These are phyloP conservation scores for Leucocoprinus sp. DNA, from an alignment of 768 basidiomycete species.

Conservation along the genomic window DNA sequence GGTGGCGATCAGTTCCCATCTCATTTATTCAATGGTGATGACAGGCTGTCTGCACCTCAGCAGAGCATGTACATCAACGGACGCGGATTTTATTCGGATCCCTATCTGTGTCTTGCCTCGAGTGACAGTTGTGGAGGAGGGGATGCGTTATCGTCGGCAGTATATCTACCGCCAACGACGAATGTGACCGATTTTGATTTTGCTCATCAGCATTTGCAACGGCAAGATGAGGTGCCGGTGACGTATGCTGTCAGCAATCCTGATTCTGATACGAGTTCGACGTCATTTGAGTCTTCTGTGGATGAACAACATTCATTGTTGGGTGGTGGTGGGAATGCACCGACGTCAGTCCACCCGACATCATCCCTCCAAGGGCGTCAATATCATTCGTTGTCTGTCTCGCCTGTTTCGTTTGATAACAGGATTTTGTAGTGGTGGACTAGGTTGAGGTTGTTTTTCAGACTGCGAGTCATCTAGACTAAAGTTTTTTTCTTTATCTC, in stretches of 20 bases:
- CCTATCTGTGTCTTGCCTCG: slow-evolving; percentile 16
- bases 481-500: background rate
- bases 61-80: slow-evolving; percentile 21
- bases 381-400: background rate
- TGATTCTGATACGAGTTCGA: slow-evolving; percentile 9
- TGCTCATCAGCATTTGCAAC: background rate
- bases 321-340: slow-evolving; percentile 1
- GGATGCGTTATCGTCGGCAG: slow-evolving; percentile 5
- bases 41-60: slow-evolving; percentile 17
- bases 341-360: background rate
- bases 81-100: slow-evolving; percentile 13
- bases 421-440: slow-evolving; percentile 7
- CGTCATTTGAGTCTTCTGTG: slow-evolving; percentile 7
- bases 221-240: background rate
- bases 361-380: background rate
- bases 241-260: slow-evolving; percentile 17
- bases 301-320: background rate
- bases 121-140: slow-evolving; percentile 9
- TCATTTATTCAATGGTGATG: slow-evolving; percentile 11
- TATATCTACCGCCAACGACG: slow-evolving; percentile 14
- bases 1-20: slow-evolving; percentile 17
- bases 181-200: slow-evolving; percentile 1
- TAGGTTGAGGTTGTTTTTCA: too few relatives aligned
- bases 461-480: too few relatives aligned
- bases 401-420: slow-evolving; percentile 3